These are phyloP conservation scores for Sporobolomyces pararoseus DNA, from an alignment of 768 basidiomycete genomes.

Conservation along the genomic window DNA sequence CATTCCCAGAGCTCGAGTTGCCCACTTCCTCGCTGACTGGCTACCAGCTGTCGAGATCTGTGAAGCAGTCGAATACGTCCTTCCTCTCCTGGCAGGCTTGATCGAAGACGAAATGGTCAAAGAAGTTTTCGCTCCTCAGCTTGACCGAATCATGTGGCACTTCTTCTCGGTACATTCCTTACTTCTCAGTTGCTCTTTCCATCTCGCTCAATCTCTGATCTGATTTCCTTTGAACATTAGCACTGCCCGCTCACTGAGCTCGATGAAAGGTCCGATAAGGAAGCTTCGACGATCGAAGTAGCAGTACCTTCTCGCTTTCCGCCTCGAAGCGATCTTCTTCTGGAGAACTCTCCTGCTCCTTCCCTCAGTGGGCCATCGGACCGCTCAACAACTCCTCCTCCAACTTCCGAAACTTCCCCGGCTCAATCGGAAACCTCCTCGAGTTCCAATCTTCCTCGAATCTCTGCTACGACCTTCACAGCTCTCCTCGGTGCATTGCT, in stretches of 20 bases:
- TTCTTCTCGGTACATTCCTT: slow-evolving; percentile 59
- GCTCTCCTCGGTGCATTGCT: slow-evolving; percentile 84
- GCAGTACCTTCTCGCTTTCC: slow-evolving; percentile 3
- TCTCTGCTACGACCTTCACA: slow-evolving; percentile 82
- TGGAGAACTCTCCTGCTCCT: slow-evolving; percentile 13
- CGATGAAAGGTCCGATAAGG: background rate
- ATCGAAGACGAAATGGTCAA: slow-evolving; percentile 51
- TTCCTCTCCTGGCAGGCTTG: slow-evolving; percentile 79
- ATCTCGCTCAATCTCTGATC: background rate
- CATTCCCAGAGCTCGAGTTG: slow-evolving; percentile 67
- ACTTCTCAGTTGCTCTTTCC: background rate
- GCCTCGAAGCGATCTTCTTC: background rate
- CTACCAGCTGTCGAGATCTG: slow-evolving; percentile 70
- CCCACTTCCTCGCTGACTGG: slow-evolving; percentile 73
- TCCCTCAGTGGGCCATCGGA: slow-evolving; percentile 1
- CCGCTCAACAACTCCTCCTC: slow-evolving; percentile 20
- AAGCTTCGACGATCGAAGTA: background rate
- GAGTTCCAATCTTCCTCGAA: slow-evolving; percentile 26
- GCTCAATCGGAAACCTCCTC: slow-evolving; percentile 6
- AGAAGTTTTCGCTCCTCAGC: slow-evolving; percentile 56
- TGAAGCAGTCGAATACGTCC: slow-evolving; percentile 87
- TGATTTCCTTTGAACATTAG: too few relatives aligned
- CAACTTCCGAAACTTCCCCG: slow-evolving; percentile 29
- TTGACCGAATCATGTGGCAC: slow-evolving; percentile 86
- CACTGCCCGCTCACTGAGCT: slow-evolving; percentile 39